Base-by-base conservation (phyloP, 768 basidiomycete genomes). In the Mycena alexandri region DNA sequence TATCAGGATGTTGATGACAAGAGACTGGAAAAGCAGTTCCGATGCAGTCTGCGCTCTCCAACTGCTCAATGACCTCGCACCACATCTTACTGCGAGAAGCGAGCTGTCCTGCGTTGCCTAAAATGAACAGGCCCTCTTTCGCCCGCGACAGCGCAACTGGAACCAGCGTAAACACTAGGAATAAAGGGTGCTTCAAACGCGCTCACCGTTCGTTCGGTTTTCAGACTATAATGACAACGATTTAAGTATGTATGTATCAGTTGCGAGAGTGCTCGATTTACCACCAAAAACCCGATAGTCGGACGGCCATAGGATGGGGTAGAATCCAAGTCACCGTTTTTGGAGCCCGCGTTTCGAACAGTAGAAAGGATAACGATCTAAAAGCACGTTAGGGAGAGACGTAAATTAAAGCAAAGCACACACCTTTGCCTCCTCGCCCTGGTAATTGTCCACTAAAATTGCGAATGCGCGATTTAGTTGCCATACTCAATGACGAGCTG, bases 271-370 rank as follows among this genome's bases (percentile, higher is more conserved):
- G 14, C 42, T 43, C 11, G 10, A 58, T 74, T 59, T 57, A 90
- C 92, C 82, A 88, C 92, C 57, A 94, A 79, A 75, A 94, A 94
- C 1, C 93, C 93, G 58, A 94, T 93, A 55, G 75, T 69, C 29
- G 83, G 75, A 36, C 78, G 78, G n/a, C 14, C 25, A 16, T 8
- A 47, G 17, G 16, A 21, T 4, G 46, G 51, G 2, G 72, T 71
- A 3, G 79, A 76, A 34, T 82, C 80, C 14, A 79, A 79, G 11
- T 78, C 77, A 2, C 82, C 81, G 10, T 77, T 77, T 8, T 60
- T 54, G 19, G 69, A 70, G 12, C 92, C 91, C 0, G 87, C 83
- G 72, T 93, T 93, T 47, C 93, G 81, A 13, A 94, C 92, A 14
- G 93, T 82, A 0, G 91, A 92, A 11, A 94, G 80, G 29, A 94